phyloP scores from a whole-genome alignment of 257 asterid species.

The Solanum stenotomum region DNA sequence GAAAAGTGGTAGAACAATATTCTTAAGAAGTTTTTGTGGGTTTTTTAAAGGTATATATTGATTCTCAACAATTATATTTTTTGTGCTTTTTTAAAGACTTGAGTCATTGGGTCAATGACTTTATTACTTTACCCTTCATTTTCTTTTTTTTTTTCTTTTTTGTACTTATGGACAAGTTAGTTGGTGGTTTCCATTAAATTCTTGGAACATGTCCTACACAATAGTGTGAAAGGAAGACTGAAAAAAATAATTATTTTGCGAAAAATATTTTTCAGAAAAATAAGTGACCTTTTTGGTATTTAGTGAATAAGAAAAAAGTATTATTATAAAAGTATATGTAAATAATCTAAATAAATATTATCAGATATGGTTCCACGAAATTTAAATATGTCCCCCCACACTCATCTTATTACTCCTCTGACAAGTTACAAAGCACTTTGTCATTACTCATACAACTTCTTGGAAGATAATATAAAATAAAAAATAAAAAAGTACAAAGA shows the following conservation, averaged over 20 bases:
- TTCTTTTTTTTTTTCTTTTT: neutral
- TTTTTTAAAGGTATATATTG: neutral
- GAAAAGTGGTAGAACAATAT: neutral
- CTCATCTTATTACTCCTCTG: neutral
- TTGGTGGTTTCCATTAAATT: neutral
- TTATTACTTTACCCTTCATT: neutral
- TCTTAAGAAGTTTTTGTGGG: neutral
- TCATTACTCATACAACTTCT: neutral
- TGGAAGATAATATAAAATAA: neutral
- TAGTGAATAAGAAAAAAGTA: neutral
- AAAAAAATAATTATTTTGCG: neutral
- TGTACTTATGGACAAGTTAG: neutral
- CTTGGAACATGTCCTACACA: neutral
- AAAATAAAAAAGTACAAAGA: neutral
- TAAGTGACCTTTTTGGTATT: neutral
- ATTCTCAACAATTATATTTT: neutral
- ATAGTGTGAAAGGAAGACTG: neutral
- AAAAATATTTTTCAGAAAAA: neutral
- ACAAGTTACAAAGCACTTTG: neutral
- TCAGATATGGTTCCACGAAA: neutral
- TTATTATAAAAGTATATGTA: neutral
- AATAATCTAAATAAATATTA: neutral
- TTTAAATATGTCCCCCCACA: neutral
- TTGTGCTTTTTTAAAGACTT: neutral
- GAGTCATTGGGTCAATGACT: neutral